A percentile compares a stretch with the other conserved stretches of the same genome.
These are phyloP conservation scores for Moniliophthora roreri DNA, from an alignment of 1,284 basidiomycete species.

Conservation along the genomic window DNA sequence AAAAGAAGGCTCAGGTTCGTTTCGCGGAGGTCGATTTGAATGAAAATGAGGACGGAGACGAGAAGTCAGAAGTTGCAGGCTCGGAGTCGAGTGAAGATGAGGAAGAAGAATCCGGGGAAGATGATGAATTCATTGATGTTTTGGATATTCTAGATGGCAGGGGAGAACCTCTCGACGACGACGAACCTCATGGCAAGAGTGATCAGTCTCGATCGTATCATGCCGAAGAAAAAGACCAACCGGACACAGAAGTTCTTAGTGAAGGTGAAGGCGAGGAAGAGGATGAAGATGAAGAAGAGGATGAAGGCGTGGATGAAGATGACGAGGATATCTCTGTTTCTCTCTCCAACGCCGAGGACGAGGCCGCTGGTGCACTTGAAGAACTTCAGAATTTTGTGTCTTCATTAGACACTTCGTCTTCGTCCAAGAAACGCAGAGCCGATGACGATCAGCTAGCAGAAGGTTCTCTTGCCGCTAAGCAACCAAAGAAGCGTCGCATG, in stretches of 20 bases:
- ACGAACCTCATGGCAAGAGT: conserved; percentile 20
- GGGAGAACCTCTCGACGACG: conserved; percentile 45
- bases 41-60: conserved; percentile 48
- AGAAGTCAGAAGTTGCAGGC: conserved; percentile 20
- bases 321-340: conserved; percentile 42
- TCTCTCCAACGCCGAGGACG: conserved; percentile 60
- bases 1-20: conserved; percentile 29
- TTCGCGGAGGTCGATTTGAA: conserved; percentile 66
- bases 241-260: conserved; percentile 36
- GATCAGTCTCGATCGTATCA: too few species aligned
- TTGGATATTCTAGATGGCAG: conserved; percentile 69
- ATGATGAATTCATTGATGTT: conserved; percentile 65
- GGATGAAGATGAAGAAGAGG: conserved; percentile 47
- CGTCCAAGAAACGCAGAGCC: conserved; percentile 71
- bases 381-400: conserved; percentile 73
- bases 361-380: conserved; percentile 58
- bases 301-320: conserved; percentile 35
- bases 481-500: conserved; percentile 57
- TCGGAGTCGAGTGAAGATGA: conserved; percentile 35
- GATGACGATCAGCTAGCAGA: conserved; percentile 31
- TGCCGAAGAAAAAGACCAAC: conserved; percentile 15
- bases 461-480: conserved; percentile 16
- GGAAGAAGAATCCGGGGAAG: conserved; percentile 54
- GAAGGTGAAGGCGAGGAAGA: conserved; percentile 52
- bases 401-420: conserved; percentile 52